A percentile compares a stretch with the other conserved stretches of the same genome.
These are phyloP conservation scores for Sporothrix sp. DNA, from an alignment of 2,329 filamentous ascomycete genomes.

Conservation along the genomic window DNA sequence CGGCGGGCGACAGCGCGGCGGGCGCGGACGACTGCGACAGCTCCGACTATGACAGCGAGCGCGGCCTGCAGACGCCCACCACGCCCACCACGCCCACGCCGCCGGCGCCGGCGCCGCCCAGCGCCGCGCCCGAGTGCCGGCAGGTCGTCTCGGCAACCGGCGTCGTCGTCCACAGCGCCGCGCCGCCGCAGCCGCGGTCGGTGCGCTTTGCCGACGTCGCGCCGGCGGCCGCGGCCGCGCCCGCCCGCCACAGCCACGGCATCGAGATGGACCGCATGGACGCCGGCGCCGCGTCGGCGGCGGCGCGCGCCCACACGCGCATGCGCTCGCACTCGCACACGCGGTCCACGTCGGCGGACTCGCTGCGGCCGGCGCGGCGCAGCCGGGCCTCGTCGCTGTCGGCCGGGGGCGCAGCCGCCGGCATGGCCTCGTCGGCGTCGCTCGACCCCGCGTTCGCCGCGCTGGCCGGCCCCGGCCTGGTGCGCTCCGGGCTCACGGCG, in stretches of 20 bases:
- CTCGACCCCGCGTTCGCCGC: background rate
- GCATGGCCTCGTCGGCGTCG: background rate
- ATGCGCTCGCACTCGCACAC: conserved; percentile 8
- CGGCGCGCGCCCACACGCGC: background rate
- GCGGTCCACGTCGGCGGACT: background rate
- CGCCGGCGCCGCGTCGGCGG: conserved; percentile 54
- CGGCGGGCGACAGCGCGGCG: background rate
- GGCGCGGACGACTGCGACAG: background rate
- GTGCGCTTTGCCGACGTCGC: background rate
- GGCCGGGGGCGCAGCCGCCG: background rate
- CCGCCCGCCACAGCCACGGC: background rate
- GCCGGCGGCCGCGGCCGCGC: background rate
- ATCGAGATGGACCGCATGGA: conserved; percentile 7
- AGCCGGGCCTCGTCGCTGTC: background rate
- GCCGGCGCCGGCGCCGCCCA: background rate
- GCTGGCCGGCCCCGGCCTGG: conserved; percentile 1
- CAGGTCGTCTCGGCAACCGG: background rate
- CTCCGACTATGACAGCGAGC: conserved; percentile 1
- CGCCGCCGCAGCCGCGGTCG: background rate
- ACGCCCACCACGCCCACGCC: background rate
- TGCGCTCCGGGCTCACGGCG: conserved; percentile 12
- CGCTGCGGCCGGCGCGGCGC: background rate
- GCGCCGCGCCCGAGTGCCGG: background rate
- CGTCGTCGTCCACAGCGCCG: background rate
- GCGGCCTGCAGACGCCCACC: background rate